These are phyloP conservation scores for Stenocarpella maydis DNA, from an alignment of 2,329 filamentous ascomycete species.

Conservation along the genomic window DNA sequence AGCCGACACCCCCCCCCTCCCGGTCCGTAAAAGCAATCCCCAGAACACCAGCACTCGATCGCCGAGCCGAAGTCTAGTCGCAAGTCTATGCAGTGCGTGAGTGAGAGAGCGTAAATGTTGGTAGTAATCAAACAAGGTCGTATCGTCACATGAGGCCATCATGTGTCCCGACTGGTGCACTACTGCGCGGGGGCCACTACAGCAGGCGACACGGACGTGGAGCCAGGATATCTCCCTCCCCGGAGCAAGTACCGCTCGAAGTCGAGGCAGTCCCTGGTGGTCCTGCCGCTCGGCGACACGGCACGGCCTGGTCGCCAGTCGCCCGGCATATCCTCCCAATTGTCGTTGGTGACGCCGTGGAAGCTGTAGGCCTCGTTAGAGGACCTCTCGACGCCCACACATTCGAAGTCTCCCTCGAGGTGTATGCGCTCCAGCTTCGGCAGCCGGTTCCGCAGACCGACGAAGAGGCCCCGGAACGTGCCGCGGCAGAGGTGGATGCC, in stretches of 20 bases:
- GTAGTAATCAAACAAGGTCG: conserved; percentile 6
- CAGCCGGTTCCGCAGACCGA: conserved; percentile 48
- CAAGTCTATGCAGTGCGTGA: conserved; percentile 24
- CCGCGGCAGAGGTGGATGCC: conserved; percentile 56
- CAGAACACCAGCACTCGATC: conserved; percentile 28
- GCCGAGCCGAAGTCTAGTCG: conserved; percentile 33
- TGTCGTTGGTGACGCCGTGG: conserved; percentile 51
- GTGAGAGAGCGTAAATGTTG: not conserved
- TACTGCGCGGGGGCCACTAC: conserved; percentile 34
- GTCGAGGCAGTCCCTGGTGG: conserved; percentile 47
- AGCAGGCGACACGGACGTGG: conserved; percentile 30
- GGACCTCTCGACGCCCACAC: conserved; percentile 48
- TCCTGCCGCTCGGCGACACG: conserved; percentile 43
- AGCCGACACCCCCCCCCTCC: conserved; percentile 9
- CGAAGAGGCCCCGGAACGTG: conserved; percentile 53
- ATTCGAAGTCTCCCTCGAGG: conserved; percentile 56
- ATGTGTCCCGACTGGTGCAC: not conserved
- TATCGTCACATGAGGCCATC: not conserved
- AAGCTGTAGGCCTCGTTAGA: conserved; percentile 53
- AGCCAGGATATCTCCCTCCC: conserved; percentile 48
- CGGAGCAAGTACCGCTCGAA: conserved; percentile 52
- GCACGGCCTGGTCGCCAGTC: conserved; percentile 33
- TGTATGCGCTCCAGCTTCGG: conserved; percentile 52
- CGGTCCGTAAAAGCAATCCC: conserved; percentile 18
- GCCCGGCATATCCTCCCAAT: conserved; percentile 46